Conservation (phyloP, 2,329 filamentous ascomycete genomes). For the Pestalotiopsis sp. region DNA sequence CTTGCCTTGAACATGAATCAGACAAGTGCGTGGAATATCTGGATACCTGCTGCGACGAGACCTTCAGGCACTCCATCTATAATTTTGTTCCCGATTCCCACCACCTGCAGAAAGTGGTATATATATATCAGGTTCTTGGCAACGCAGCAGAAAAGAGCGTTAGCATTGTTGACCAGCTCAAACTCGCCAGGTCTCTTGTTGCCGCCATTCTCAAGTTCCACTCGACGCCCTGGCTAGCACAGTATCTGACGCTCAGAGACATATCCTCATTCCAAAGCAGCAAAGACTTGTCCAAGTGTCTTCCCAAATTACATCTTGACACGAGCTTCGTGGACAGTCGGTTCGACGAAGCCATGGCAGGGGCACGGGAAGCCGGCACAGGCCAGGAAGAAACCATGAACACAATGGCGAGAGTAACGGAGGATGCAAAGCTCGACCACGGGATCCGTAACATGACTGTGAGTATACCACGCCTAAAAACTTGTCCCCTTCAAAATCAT, state of each 20-base stretch:
- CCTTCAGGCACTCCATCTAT: background rate
- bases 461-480: background rate
- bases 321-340: background rate
- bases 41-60: background rate
- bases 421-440: constrained; percentile 15
- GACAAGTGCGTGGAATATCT: background rate
- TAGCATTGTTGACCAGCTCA: background rate
- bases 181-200: background rate
- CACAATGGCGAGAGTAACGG: background rate
- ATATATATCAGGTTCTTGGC: background rate
- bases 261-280: background rate
- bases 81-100: background rate
- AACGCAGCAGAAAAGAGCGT: background rate
- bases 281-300: background rate
- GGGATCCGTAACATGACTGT: constrained; percentile 16
- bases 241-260: background rate
- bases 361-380: background rate
- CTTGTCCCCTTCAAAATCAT: background rate
- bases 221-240: background rate
- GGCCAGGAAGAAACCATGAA: too few relatives aligned
- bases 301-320: background rate
- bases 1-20: background rate
- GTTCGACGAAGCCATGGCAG: background rate
- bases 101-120: background rate
- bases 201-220: background rate